Conservation (phyloP, 768 basidiomycete species). For the Lactarius psammicola region DNA sequence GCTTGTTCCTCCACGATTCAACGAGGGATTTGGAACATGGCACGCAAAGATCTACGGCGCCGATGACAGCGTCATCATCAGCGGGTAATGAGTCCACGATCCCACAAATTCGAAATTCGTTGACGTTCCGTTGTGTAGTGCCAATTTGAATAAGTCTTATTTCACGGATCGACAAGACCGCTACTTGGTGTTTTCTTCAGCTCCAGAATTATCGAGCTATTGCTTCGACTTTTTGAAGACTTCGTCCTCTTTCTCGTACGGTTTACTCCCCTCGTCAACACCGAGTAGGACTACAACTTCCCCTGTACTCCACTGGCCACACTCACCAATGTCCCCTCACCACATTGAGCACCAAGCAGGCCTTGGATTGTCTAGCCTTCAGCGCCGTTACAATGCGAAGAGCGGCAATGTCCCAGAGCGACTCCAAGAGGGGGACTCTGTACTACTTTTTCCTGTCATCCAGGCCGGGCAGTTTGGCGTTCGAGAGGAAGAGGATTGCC, state of each 20-base stretch:
- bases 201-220: conserved; percentile 72
- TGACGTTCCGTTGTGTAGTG: conserved; percentile 49
- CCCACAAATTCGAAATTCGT: neutral
- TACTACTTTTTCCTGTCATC: conserved; percentile 75
- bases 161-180: conserved; percentile 96
- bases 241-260: conserved; percentile 72
- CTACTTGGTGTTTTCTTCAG: conserved; percentile 70
- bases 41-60: conserved; percentile 95
- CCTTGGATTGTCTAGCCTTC: conserved; percentile 57
- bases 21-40: conserved; percentile 99
- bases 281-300: conserved; percentile 37
- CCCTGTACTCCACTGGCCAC: conserved; percentile 61
- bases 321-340: conserved; percentile 64
- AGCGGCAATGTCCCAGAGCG: conserved; percentile 15
- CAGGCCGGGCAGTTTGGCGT: conserved; percentile 88
- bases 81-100: conserved; percentile 63
- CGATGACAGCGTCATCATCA: conserved; percentile 90
- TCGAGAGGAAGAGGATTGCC: conserved; percentile 74
- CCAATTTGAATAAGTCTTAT: conserved; percentile 90
- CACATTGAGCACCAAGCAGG: conserved; percentile 61
- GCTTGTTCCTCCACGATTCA: conserved; percentile 86
- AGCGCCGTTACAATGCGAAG: conserved; percentile 39
- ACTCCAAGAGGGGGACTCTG: conserved; percentile 35
- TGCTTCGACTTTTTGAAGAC: conserved; percentile 74
- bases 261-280: conserved; percentile 38